These are phyloP conservation scores for Podospora didyma DNA, from an alignment of 495 filamentous ascomycete species.

Conservation along the genomic window DNA sequence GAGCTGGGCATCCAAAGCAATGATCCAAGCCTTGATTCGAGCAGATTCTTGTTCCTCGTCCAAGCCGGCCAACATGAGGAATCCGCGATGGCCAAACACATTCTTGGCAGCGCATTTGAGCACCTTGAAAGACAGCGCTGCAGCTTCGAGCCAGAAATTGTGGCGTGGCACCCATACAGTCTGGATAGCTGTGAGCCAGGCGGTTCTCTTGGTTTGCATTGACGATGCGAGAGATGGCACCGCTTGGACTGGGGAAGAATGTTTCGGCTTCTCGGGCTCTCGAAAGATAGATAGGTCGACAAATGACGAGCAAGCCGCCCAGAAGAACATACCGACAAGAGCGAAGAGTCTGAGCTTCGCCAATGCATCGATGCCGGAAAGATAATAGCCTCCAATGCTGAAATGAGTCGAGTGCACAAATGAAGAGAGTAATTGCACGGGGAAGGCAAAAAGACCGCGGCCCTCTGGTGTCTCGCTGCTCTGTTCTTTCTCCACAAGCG, in stretches of 20 bases:
- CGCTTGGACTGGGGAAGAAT: conserved; percentile 39
- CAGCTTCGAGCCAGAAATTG: conserved; percentile 77
- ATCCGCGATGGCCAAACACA: conserved; percentile 68
- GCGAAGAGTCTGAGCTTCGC: conserved; percentile 56
- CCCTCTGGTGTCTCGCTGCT: conserved; percentile 55
- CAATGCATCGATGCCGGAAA: conserved; percentile 36
- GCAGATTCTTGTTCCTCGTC: conserved; percentile 84
- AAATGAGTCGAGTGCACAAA: conserved; percentile 38
- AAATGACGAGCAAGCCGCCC: conserved; percentile 63
- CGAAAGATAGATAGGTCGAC: conserved; percentile 49
- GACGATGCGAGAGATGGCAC: conserved; percentile 73
- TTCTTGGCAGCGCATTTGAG: conserved; percentile 78
- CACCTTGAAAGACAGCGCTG: conserved; percentile 73
- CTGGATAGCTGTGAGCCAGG: conserved; percentile 93
- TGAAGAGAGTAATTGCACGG: conserved; percentile 49
- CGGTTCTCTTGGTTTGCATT: conserved; percentile 79
- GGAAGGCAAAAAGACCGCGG: conserved; percentile 69
- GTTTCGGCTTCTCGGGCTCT: conserved; percentile 36
- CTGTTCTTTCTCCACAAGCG: conserved; percentile 55
- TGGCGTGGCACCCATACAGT: conserved; percentile 91
- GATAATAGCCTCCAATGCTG: conserved; percentile 44
- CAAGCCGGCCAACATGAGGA: conserved; percentile 71
- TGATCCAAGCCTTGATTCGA: conserved; percentile 88
- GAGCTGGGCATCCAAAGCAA: conserved; percentile 90
- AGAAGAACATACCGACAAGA: conserved; percentile 62